Percentiles rank a stretch among this genome's conserved stretches.
Conservation (phyloP, 1,284 basidiomycete genomes). For the Heterobasidion occidentale region DNA sequence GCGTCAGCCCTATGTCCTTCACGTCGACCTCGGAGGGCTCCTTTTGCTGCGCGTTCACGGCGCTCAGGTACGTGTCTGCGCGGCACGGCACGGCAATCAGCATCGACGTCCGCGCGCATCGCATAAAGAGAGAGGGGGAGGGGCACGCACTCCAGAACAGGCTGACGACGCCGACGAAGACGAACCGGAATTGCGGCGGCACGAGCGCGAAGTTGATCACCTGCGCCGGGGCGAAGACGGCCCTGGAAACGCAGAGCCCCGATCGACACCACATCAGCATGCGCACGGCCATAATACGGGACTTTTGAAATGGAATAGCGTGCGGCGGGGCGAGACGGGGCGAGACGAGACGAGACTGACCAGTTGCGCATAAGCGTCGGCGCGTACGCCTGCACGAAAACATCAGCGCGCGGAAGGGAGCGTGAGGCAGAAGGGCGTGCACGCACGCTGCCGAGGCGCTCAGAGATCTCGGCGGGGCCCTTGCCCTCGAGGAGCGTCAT, state of each 20-base stretch:
- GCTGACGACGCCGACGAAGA: constrained; percentile 71
- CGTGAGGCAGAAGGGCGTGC: neutral
- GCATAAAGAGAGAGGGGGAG: constrained; percentile 8
- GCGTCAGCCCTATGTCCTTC: neutral
- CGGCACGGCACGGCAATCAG: neutral
- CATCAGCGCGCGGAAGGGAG: constrained; percentile 1
- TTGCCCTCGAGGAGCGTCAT: constrained; percentile 73
- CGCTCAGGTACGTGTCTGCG: constrained; percentile 40
- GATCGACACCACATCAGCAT: neutral
- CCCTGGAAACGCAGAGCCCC: constrained; percentile 30
- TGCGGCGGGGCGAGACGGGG: neutral
- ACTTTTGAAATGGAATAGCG: neutral
- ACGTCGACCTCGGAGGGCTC: neutral
- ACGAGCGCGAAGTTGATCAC: constrained; percentile 76
- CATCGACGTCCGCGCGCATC: neutral
- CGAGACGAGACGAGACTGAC: constrained; percentile 25
- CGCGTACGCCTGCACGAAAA: constrained; percentile 44
- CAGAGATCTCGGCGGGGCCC: constrained; percentile 40
- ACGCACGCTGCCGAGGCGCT: constrained; percentile 45
- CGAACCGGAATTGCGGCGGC: constrained; percentile 74
- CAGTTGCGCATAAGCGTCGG: constrained; percentile 71
- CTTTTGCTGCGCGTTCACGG: constrained; percentile 26
- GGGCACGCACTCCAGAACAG: constrained; percentile 78
- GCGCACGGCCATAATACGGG: no score
- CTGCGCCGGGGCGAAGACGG: constrained; percentile 76